Evolutionary conservation across 768 basidiomycete species (phyloP), one percentile per base, ranked within the genome.

Genomic region (Antrodiella citrinella): DNA sequence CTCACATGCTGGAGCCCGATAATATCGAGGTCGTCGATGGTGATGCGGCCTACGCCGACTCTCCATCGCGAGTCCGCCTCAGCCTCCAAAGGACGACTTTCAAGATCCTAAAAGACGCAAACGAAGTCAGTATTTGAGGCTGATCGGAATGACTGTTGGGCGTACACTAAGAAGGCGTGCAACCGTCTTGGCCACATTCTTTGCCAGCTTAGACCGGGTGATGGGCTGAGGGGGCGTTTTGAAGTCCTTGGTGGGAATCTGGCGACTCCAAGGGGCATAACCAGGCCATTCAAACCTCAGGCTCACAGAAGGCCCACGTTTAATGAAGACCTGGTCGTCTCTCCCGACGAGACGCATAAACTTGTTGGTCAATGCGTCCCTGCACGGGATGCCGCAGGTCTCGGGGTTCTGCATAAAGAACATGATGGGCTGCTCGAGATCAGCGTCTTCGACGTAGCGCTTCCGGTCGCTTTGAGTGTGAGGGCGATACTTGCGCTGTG

Each of bases 1-100:
- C 86, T 87, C 47, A 89, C 85, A 55, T 90, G 87, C 65, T 89
- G 86, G 48, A 89, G 78, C 57, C 84, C 84, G 56, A 90, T 82
- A 42, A 90, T 76, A 45, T 83, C 68, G 45, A 90, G 70, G 60
- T 89, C 78, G 23, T 84, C 83, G 3, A 84, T 67, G 30, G 64
- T 74, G 65, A 89, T 81, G 10, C 35, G 10, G 18, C 35, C 35
- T 13, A 44, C 47, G 13, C 83, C 84, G n/a, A 90, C 74, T 55
- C 68, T 72, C 86, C 84, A 90, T 22, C 68, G 65, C 9, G 61
- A 59, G 60, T 86, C 81, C 2, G 75, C 72, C 13, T 80, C 81
- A 22, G 83, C 82, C 49, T 90, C 85, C 65, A 84, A 71, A n/a
- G 64, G 63, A 25, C 70, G 70, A 38, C 62, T 57, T 54, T 74